A percentile compares a stretch with the other conserved stretches of the same genome.
phyloP scores from a whole-genome alignment of 2,329 filamentous ascomycete genomes.

The Helicocarpus griseus region DNA sequence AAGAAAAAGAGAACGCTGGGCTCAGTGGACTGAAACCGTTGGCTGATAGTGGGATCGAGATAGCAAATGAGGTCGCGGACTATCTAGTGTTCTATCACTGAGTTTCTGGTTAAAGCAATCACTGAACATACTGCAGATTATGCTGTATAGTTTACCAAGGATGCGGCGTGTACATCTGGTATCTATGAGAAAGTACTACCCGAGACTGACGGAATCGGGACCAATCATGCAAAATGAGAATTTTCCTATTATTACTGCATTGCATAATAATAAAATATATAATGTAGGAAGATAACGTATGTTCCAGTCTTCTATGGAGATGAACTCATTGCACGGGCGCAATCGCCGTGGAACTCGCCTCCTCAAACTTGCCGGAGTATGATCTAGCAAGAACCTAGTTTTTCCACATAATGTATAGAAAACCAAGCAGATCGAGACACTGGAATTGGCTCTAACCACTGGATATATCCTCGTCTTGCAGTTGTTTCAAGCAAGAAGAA shows the following conservation, averaged over 20 bases:
- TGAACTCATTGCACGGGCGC: conserved; percentile 26
- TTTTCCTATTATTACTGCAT: not conserved
- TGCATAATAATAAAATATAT: not conserved
- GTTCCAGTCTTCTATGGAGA: conserved; percentile 33
- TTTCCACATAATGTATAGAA: not conserved
- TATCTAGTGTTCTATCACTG: too few relatives aligned
- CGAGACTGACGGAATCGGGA: not conserved
- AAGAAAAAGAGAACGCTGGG: not conserved
- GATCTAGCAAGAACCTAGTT: conserved; percentile 29
- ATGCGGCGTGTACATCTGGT: not conserved
- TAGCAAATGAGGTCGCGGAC: too few relatives aligned
- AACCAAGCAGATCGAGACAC: not conserved
- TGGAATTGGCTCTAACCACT: conserved; percentile 3
- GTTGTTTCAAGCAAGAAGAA: not conserved
- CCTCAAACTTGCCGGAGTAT: conserved; percentile 38
- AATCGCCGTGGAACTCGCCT: conserved; percentile 26
- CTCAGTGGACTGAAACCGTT: too few relatives aligned
- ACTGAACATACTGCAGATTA: not conserved
- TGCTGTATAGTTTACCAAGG: not conserved
- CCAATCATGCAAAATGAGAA: not conserved
- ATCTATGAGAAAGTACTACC: not conserved
- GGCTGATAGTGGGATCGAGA: too few relatives aligned
- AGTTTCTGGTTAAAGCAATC: not conserved
- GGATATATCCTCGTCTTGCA: conserved; percentile 2
- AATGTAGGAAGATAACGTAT: not conserved